Percentiles rank a stretch among this genome's conserved stretches.
These are phyloP conservation scores for Pseudoneurospora amorphoporcata DNA, from an alignment of 495 filamentous ascomycete genomes.

Conservation along the genomic window DNA sequence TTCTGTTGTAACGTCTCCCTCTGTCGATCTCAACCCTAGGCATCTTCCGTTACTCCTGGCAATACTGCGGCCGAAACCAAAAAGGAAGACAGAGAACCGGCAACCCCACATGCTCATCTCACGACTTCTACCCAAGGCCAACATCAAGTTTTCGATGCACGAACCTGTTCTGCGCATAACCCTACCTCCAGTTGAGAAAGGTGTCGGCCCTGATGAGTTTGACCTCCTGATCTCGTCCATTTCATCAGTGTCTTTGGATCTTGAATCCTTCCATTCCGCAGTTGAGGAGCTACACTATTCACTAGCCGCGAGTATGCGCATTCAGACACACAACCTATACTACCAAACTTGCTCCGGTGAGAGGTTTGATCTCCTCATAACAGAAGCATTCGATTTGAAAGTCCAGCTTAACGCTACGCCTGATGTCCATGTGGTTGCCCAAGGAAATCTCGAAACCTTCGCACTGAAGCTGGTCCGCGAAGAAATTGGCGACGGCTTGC, in stretches of 20 bases:
- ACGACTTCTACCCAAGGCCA: constrained; percentile 87
- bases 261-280: constrained; percentile 87
- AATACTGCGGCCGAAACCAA: constrained; percentile 51
- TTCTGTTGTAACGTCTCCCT: constrained; percentile 89
- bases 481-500: constrained; percentile 85
- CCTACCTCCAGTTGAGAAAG: constrained; percentile 54
- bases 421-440: constrained; percentile 70
- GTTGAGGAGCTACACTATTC: constrained; percentile 80
- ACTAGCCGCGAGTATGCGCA: constrained; percentile 66
- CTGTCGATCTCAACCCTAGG: constrained; percentile 86
- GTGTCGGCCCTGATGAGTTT: constrained; percentile 65
- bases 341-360: constrained; percentile 79
- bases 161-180: constrained; percentile 88
- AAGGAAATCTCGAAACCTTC: constrained; percentile 74
- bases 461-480: constrained; percentile 80
- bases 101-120: constrained; percentile 64
- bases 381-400: constrained; percentile 77
- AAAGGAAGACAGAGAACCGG: constrained; percentile 27
- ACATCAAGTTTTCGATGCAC: constrained; percentile 88
- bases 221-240: constrained; percentile 91
- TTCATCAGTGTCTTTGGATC: constrained; percentile 81
- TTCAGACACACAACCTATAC: constrained; percentile 85
- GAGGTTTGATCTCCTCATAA: constrained; percentile 76
- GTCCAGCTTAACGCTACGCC: constrained; percentile 75
- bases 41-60: constrained; percentile 79